Percentiles rank a stretch among this genome's conserved stretches.
Evolutionary conservation across 495 filamentous ascomycete species (phyloP).

Genomic region (Tuber melanosporum): DNA sequence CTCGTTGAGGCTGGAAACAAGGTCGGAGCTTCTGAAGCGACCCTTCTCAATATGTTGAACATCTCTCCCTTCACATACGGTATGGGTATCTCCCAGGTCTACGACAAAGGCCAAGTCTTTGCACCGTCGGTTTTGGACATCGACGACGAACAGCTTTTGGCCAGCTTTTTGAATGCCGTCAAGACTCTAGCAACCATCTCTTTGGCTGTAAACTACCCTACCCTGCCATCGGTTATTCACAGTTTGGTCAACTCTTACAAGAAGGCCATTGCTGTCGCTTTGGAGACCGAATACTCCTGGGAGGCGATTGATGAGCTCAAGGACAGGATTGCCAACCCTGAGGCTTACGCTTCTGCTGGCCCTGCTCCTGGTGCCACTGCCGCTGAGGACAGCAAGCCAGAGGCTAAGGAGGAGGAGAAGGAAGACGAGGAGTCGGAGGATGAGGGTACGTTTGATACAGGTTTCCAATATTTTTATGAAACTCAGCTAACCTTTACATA

Average conservation of each 20-base stretch:
- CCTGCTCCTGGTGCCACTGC: slow-evolving; percentile 54
- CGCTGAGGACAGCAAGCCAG: slow-evolving; percentile 49
- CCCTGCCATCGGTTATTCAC: slow-evolving; percentile 92
- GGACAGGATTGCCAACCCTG: slow-evolving; percentile 97
- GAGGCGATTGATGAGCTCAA: slow-evolving; percentile 93
- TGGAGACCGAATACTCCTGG: slow-evolving; percentile 91
- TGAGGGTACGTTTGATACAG: slow-evolving; percentile 47
- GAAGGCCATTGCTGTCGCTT: slow-evolving; percentile 83
- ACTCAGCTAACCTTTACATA: slow-evolving; percentile 43
- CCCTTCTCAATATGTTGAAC: slow-evolving; percentile 98
- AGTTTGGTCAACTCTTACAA: slow-evolving; percentile 95
- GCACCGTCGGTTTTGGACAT: slow-evolving; percentile 78
- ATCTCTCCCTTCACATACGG: slow-evolving; percentile 99
- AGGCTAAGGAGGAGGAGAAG: slow-evolving; percentile 53
- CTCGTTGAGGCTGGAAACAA: slow-evolving; percentile 86
- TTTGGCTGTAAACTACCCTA: slow-evolving; percentile 87
- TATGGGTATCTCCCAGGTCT: slow-evolving; percentile 91
- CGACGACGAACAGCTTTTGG: slow-evolving; percentile 81
- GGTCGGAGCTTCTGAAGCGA: slow-evolving; percentile 97
- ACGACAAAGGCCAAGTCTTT: slow-evolving; percentile 93
- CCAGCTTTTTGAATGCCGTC: slow-evolving; percentile 73
- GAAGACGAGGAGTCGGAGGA: slow-evolving; percentile 58
- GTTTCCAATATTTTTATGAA: slow-evolving; percentile 24
- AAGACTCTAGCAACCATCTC: slow-evolving; percentile 82
- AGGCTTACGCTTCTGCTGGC: slow-evolving; percentile 78